Evolutionary conservation across 2,329 filamentous ascomycete genomes (phyloP).

Genomic region (Thelonectria olida): DNA sequence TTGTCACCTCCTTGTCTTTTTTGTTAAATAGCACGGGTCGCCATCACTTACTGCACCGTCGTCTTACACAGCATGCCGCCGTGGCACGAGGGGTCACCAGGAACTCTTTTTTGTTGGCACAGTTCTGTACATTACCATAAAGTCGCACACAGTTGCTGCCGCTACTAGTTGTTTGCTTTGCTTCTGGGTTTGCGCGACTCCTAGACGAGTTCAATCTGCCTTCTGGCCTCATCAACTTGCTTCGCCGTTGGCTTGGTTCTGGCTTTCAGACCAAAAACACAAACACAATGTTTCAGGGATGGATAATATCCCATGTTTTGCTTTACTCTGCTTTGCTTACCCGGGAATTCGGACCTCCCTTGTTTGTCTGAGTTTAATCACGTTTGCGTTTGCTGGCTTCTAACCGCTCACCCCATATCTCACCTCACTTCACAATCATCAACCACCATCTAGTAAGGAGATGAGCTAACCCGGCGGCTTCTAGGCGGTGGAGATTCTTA

Average conservation of each 20-base stretch:
- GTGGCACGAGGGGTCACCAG: constrained; percentile 50
- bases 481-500: constrained; percentile 70
- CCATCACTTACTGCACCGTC: constrained; percentile 38
- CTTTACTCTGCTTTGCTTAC: constrained; percentile 32
- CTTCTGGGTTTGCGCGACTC: constrained; percentile 45
- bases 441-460: constrained; percentile 24
- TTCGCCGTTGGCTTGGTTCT: constrained; percentile 37
- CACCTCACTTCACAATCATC: constrained; percentile 15
- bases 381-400: constrained; percentile 19
- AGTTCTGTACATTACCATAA: constrained; percentile 66
- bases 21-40: constrained; percentile 42
- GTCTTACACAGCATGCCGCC: constrained; percentile 42
- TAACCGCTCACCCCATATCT: constrained; percentile 5
- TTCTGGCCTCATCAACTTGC: constrained; percentile 45
- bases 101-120: constrained; percentile 47
- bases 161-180: constrained; percentile 46
- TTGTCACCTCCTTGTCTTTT: constrained; percentile 41
- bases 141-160: constrained; percentile 57
- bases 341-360: background rate
- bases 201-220: constrained; percentile 50
- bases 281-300: constrained; percentile 1
- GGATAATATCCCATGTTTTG: constrained; percentile 10
- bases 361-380: constrained; percentile 17
- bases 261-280: constrained; percentile 25
- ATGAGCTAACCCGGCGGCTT: constrained; percentile 44